Percentiles rank a stretch among this genome's conserved stretches.
Evolutionary conservation across 805 yeast genomes (phyloP).

Genomic region (Candida adriatica): DNA sequence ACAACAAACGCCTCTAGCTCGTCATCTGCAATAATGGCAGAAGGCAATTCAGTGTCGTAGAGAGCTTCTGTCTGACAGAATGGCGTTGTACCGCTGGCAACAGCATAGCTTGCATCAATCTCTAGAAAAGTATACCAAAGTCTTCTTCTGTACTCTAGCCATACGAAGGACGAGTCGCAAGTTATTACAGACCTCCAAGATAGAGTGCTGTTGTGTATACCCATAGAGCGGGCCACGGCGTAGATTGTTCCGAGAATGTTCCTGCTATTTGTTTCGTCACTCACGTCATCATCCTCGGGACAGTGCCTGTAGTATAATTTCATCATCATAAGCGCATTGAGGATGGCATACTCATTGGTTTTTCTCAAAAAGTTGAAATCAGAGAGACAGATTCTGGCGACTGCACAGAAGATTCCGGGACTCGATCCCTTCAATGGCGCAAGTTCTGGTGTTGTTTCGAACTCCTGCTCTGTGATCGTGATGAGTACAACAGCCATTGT

Average conservation of each 20-base stretch:
- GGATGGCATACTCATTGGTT: constrained; percentile 36
- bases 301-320: constrained; percentile 42
- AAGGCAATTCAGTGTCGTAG: constrained; percentile 23
- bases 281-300: constrained; percentile 53
- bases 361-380: constrained; percentile 42
- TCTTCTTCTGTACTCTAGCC: constrained; percentile 21
- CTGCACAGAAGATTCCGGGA: constrained; percentile 6
- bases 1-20: constrained; percentile 32
- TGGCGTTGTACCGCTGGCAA: constrained; percentile 11
- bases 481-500: constrained; percentile 18
- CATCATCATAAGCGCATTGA: constrained; percentile 46
- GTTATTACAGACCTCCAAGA: constrained; percentile 11
- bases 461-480: constrained; percentile 14
- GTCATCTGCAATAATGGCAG: constrained; percentile 28
- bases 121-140: constrained; percentile 22
- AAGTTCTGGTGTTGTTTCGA: constrained; percentile 8
- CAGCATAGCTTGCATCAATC: constrained; percentile 16
- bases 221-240: constrained; percentile 49
- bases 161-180: constrained; percentile 5
- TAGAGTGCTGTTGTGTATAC: constrained; percentile 50
- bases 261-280: constrained; percentile 42
- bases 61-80: constrained; percentile 14
- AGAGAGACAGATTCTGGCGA: constrained; percentile 33
- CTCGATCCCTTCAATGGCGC: constrained; percentile 5
- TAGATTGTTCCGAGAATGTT: constrained; percentile 40